A percentile compares a stretch with the other conserved stretches of the same genome.
phyloP scores from a whole-genome alignment of 495 filamentous ascomycete species.

The Tetracladium setigerum region DNA sequence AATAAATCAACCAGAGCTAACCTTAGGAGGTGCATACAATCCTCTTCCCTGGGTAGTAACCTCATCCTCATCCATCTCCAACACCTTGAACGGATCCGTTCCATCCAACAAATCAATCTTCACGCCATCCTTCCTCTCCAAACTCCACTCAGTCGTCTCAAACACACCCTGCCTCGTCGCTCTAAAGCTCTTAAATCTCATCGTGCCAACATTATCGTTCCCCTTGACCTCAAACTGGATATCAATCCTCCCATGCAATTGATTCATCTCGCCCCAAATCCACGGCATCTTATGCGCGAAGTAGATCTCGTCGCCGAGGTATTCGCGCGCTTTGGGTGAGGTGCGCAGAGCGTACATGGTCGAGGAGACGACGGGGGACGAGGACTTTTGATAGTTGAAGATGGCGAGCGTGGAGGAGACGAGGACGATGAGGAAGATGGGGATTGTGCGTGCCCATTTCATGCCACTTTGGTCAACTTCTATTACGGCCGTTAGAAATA shows the following conservation, averaged over 20 bases:
- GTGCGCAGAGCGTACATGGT: conserved; percentile 89
- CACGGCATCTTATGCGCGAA: conserved; percentile 83
- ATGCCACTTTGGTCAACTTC: conserved; percentile 18
- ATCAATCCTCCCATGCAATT: conserved; percentile 85
- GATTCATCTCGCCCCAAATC: conserved; percentile 91
- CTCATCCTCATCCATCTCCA: conserved; percentile 31
- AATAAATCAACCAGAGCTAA: no score
- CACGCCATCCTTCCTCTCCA: conserved; percentile 57
- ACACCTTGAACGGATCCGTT: conserved; percentile 51
- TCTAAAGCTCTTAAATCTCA: conserved; percentile 74
- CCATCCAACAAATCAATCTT: conserved; percentile 61
- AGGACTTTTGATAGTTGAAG: conserved; percentile 97
- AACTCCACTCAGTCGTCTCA: conserved; percentile 70
- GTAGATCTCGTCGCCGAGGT: conserved; percentile 88
- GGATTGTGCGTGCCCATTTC: conserved; percentile 40
- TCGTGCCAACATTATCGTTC: conserved; percentile 58
- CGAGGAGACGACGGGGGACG: conserved; percentile 70
- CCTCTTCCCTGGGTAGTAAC: conserved; percentile 20
- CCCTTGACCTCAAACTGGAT: conserved; percentile 85
- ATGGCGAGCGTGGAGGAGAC: conserved; percentile 65
- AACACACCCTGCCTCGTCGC: conserved; percentile 65
- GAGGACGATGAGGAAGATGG: conserved; percentile 49
- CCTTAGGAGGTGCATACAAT: conserved; percentile 19
- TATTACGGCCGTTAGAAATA: neutral
- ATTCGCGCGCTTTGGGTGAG: conserved; percentile 59